Percentiles rank a stretch among this genome's conserved stretches.
phyloP scores from a whole-genome alignment of 345 rosid genomes.

The Gossypium australe region DNA sequence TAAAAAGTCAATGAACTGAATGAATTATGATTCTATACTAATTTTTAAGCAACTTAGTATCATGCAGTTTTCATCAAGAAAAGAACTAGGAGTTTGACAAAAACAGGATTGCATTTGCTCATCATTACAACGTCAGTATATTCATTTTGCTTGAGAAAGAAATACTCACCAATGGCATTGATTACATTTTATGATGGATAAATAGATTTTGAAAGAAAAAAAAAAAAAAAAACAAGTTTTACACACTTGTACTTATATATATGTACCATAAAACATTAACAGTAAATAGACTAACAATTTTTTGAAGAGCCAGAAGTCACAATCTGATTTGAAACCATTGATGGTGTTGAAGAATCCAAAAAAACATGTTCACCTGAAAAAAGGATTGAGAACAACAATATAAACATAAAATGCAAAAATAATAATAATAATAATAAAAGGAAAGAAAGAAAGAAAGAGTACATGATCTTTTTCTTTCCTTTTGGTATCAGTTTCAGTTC shows the following conservation, averaged over 20 bases:
- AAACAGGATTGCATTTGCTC: background rate
- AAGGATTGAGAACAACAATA: background rate
- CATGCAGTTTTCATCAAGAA: background rate
- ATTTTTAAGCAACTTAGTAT: background rate
- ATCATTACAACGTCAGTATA: background rate
- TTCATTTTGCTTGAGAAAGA: background rate
- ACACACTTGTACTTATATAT: background rate
- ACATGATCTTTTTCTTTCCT: background rate
- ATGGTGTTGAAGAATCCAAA: slow-evolving; percentile 57
- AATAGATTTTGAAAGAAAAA: background rate
- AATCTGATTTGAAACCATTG: slow-evolving; percentile 64
- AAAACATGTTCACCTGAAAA: slow-evolving; percentile 79
- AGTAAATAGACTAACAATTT: slow-evolving; percentile 49
- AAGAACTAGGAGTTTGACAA: background rate
- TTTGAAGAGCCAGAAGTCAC: slow-evolving; percentile 62
- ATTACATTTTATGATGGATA: background rate
- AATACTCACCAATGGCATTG: background rate
- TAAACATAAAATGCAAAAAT: background rate
- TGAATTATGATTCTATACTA: background rate
- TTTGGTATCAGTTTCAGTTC: background rate
- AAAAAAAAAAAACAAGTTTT: background rate
- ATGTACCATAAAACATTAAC: background rate
- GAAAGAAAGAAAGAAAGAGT: background rate
- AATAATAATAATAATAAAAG: background rate
- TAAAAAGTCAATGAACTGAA: background rate